Base-by-base conservation (phyloP, 2,329 filamentous ascomycete species). In the Pestalotiopsis sp. region DNA sequence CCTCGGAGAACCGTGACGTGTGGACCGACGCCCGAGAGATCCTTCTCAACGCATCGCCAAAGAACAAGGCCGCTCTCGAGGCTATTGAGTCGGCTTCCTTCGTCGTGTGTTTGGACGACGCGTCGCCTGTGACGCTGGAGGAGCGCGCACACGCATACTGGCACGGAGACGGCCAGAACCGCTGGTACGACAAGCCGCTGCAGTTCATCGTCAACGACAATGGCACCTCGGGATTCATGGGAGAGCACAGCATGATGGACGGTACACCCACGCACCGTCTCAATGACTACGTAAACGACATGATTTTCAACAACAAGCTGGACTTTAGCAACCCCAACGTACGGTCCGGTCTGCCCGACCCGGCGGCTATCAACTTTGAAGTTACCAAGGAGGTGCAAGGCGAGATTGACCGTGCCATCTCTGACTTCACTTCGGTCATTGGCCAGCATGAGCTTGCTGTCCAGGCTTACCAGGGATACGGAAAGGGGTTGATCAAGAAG, bases 171-270 rank as follows among this genome's bases (percentile, higher is more conserved):
- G 96, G 96, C 68, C 86, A 89, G 74, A 99, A 99, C 86, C 90
- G 96, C 73, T 99, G 95, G 95, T 98, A 91, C 78, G 96, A 99
- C 87, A 99, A 99, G 87, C 96, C 96, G 5, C 85, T 97, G 66
- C 95, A 99, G 82, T 98, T 99, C 84, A 97, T 99, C 79, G 81
- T 99, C 84, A 98, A 97, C 82, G 95, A 99, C 80, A 99, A 99
- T 80, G 96, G 96, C 75, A 97, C 96, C 7, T 93, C 96, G 2
- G 96, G 96, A 70, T 99, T 99, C 87, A 95, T 94, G 87, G 96
- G 96, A 77, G 96, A 99, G 84, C 96, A 99, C 87, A 97, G 93
- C 76, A 98, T 99, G 96, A 99, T 99, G 97, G 96, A 99, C 79
- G 96, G 97, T 72, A 99, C 96, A 6, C 95, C 97, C 1, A 99